phyloP scores from a whole-genome alignment of 108 stramenopile species.

The Nitzschia putrida region DNA sequence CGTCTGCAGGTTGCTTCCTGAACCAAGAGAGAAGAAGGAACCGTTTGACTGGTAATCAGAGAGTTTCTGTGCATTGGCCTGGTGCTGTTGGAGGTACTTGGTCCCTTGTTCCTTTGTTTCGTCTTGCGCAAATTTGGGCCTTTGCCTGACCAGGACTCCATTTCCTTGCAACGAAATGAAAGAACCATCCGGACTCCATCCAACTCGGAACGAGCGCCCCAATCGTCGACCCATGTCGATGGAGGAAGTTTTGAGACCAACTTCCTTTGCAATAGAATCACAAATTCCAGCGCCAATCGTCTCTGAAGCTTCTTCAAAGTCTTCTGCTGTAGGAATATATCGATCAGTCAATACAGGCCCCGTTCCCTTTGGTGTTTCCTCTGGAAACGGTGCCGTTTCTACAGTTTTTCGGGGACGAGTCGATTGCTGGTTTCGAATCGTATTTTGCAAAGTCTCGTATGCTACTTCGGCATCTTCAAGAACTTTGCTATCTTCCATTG shows the following conservation, averaged over 20 bases:
- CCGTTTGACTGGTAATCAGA: slow-evolving; percentile 23
- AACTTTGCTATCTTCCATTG: background rate
- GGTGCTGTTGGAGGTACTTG: slow-evolving; percentile 48
- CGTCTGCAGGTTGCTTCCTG: background rate
- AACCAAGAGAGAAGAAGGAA: slow-evolving; percentile 44
- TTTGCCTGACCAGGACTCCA: slow-evolving; percentile 5
- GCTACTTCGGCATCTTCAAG: slow-evolving; percentile 20
- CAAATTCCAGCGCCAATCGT: slow-evolving; percentile 19
- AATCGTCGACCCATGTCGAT: slow-evolving; percentile 75
- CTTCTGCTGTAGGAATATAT: slow-evolving; percentile 26
- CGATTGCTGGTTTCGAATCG: background rate
- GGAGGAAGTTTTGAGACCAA: slow-evolving; percentile 37
- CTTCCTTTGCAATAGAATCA: slow-evolving; percentile 31
- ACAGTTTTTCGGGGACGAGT: slow-evolving; percentile 8
- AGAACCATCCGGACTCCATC: slow-evolving; percentile 80
- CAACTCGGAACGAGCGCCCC: slow-evolving; percentile 80
- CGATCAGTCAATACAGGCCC: background rate
- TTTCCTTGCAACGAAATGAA: slow-evolving; percentile 36
- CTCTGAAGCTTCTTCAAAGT: slow-evolving; percentile 7
- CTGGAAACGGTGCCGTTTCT: slow-evolving; percentile 18
- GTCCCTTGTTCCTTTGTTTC: slow-evolving; percentile 7
- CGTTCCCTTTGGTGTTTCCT: slow-evolving; percentile 1
- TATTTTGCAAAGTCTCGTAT: slow-evolving; percentile 11
- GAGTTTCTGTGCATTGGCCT: slow-evolving; percentile 29
- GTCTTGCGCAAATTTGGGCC: slow-evolving; percentile 24